Percentiles rank a stretch among this genome's conserved stretches.
phyloP scores from a whole-genome alignment of 208 protist genomes.

The Trichomonas tenax region DNA sequence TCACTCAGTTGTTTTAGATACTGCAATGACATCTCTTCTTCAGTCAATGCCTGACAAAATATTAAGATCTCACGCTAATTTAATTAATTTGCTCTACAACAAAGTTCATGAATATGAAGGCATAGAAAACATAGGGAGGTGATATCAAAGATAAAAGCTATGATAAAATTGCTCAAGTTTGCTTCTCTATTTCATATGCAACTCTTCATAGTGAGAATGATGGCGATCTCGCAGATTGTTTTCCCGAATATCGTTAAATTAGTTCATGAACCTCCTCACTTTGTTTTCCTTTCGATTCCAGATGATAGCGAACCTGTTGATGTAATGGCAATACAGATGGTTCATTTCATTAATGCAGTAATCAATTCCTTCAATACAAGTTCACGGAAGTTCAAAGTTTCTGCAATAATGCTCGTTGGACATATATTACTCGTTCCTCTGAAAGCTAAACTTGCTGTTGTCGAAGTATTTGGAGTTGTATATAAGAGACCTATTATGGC shows the following conservation, averaged over 20 bases:
- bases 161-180: not conserved
- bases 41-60: not conserved
- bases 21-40: not conserved
- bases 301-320: not conserved
- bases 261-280: not conserved
- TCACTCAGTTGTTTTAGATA: not conserved
- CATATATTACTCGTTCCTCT: not conserved
- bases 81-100: not conserved
- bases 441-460: not conserved
- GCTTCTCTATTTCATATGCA: not conserved
- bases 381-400: not conserved
- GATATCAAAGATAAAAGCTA: not conserved
- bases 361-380: not conserved
- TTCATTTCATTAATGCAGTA: not conserved
- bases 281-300: not conserved
- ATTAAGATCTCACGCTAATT: not conserved
- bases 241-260: not conserved
- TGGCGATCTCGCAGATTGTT: not conserved
- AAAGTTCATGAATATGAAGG: not conserved
- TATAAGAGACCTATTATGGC: not conserved
- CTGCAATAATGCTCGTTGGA: not conserved
- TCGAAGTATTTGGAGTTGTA: not conserved
- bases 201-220: not conserved
- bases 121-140: not conserved
- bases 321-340: not conserved